Base-by-base conservation (phyloP, 306 rosid genomes). In the Senna siamea region DNA sequence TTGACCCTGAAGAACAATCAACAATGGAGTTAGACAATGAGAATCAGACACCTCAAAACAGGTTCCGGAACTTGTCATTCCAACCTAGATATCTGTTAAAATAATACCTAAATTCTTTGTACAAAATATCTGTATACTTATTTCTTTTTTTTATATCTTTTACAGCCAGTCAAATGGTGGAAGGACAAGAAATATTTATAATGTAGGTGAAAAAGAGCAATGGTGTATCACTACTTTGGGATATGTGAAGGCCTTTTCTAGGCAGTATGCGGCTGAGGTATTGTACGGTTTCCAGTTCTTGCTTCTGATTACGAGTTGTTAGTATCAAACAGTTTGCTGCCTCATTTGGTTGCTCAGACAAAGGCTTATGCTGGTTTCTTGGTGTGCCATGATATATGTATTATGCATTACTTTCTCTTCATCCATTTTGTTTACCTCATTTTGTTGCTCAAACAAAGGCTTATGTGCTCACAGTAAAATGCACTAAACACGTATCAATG, bases 231-330 rank as follows among this genome's bases (percentile, higher is more conserved):
- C 98, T 38, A 94, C 98, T 47, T 84, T 94, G 79, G 95, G 96
- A 61, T 94, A 94, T 79, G 96, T 90, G 83, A 94, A 92, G 88
- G 93, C 99, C 65, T 87, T 94, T 77, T 88, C 99, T 2, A 91
- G 98, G 88, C 98, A 91, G 84, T 93, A 95, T 23, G 99, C 99
- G 15, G 78, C 96, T 28, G 99, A 95, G 99, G 99, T 95, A 90
- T 66, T 70, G 52, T 32, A 35, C 28, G 43, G 53, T 78, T 69
- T 53, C 50, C 76, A 17, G 64, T 43, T 22, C 66, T 56, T 72
- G 41, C 17, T 48, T 76, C 50, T 53, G 72, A 54, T 13, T 62
- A 41, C 8, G 70, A 15, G 70, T 51, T 19, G 0, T 34, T 62
- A 23, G 6, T 35, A 18, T 18, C 37, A 23, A 35, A 37, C 28